Conservation (phyloP, 257 asterid species). For the Solanum arcanum region DNA sequence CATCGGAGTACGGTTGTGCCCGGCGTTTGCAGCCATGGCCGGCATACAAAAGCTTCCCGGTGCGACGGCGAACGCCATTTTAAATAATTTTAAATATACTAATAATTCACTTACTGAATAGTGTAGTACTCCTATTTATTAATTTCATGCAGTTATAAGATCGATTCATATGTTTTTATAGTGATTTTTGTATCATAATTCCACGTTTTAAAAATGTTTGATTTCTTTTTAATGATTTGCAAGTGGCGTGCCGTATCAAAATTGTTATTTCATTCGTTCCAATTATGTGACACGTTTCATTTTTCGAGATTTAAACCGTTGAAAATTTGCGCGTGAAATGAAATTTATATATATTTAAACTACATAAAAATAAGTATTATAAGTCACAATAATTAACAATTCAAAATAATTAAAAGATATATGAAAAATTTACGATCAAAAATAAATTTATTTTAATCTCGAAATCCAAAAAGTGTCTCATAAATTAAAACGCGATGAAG, state of each 20-base stretch:
- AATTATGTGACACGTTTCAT: too few species aligned
- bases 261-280: not conserved
- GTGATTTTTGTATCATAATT: not conserved
- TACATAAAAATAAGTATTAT: too few species aligned
- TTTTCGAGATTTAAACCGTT: fast-evolving
- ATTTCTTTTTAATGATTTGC: not conserved
- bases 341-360: too few species aligned
- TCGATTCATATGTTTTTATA: not conserved
- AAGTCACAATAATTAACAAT: not conserved
- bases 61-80: conserved; percentile 69
- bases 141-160: not conserved
- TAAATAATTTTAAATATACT: not conserved
- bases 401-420: not conserved
- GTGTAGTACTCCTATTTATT: not conserved
- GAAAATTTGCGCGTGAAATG: too few species aligned
- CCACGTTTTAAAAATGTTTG: not conserved
- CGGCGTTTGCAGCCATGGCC: conserved; percentile 20
- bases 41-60: conserved; percentile 59
- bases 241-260: not conserved
- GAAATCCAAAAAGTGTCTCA: fast-evolving
- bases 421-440: too few species aligned
- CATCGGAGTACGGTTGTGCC: conserved; percentile 36
- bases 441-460: fast-evolving
- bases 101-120: not conserved
- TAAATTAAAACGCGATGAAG: not conserved